Percentiles rank a stretch among this genome's conserved stretches.
Conservation (phyloP, 441 rosid species). For the Francoa sonchifolia region DNA sequence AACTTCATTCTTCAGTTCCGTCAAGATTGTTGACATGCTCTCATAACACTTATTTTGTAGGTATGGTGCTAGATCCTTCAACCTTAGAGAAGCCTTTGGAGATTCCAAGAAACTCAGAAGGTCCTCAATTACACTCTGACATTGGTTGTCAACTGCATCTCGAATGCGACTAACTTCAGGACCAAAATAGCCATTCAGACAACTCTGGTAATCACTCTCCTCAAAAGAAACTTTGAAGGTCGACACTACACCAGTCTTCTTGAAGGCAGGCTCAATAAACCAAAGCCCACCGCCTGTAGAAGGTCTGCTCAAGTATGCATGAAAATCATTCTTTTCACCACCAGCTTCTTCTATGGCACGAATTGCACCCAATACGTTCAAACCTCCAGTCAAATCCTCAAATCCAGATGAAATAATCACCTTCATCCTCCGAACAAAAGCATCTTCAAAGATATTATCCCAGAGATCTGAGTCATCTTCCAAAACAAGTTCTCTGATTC, state of each 20-base stretch:
- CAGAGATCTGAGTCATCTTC: constrained; percentile 83
- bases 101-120: constrained; percentile 82
- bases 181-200: constrained; percentile 81
- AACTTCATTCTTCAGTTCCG: constrained; percentile 54
- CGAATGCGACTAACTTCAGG: constrained; percentile 74
- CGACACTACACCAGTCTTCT: constrained; percentile 34
- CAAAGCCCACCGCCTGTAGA: constrained; percentile 89
- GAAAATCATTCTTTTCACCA: constrained; percentile 54
- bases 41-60: constrained; percentile 75
- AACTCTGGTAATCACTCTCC: constrained; percentile 64
- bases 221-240: constrained; percentile 39
- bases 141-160: constrained; percentile 69
- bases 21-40: constrained; percentile 54
- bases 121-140: constrained; percentile 69
- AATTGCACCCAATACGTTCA: constrained; percentile 48
- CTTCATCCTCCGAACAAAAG: constrained; percentile 85
- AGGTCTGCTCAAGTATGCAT: constrained; percentile 70
- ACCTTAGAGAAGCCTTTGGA: constrained; percentile 75
- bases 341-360: constrained; percentile 26
- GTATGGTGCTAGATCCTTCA: constrained; percentile 67
- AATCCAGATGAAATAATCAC: constrained; percentile 50
- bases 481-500: constrained; percentile 78
- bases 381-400: constrained; percentile 41
- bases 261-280: constrained; percentile 67
- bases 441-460: constrained; percentile 96